Evolutionary conservation across 768 basidiomycete genomes (phyloP).

Genomic region (Tylopilus rubrobrunneus): DNA sequence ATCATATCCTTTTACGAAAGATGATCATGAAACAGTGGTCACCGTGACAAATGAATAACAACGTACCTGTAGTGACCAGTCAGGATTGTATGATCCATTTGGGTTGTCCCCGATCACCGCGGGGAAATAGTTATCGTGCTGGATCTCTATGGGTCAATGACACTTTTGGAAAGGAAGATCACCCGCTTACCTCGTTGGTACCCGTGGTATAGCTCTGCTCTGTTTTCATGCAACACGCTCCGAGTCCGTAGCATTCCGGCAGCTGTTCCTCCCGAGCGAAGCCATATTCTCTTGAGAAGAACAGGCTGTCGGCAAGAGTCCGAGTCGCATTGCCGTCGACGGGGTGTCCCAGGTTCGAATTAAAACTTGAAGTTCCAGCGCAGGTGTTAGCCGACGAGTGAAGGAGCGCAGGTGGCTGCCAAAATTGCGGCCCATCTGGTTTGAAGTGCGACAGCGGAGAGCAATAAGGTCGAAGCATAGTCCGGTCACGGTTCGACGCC

Average conservation of each 20-base stretch:
- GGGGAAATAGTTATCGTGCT: no score
- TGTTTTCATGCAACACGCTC: not conserved
- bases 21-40: not conserved
- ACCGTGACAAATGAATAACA: not conserved
- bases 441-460: not conserved
- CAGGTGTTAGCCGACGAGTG: not conserved
- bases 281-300: not conserved
- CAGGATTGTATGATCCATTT: not conserved
- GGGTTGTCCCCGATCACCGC: not conserved
- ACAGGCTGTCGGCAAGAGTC: not conserved
- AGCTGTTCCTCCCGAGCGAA: not conserved
- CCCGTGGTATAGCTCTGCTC: not conserved
- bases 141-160: no score
- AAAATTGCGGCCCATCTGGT: not conserved
- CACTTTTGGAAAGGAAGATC: no score
- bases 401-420: not conserved
- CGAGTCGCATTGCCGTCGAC: not conserved
- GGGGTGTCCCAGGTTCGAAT: not conserved
- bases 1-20: not conserved
- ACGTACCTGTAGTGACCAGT: slow-evolving; percentile 1
- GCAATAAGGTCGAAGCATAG: not conserved
- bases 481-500: not conserved
- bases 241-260: not conserved
- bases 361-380: not conserved
- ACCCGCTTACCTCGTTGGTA: not conserved